phyloP scores from a whole-genome alignment of 306 rosid genomes.

The Gillenia trifoliata region DNA sequence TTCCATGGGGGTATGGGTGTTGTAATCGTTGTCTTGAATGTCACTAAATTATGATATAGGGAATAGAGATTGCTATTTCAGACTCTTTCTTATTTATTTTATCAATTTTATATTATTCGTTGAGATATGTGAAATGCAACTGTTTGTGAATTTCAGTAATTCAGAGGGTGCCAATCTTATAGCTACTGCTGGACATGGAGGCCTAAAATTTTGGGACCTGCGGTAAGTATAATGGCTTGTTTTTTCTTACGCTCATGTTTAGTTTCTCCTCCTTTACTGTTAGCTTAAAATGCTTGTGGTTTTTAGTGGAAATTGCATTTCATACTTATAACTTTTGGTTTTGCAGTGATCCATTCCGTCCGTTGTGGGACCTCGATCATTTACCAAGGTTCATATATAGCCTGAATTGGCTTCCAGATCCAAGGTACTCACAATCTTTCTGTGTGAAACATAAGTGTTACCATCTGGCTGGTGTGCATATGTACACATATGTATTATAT shows the following conservation, averaged over 20 bases:
- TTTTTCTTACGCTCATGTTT: not conserved
- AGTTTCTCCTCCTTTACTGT: not conserved
- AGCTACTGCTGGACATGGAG: conserved; percentile 84
- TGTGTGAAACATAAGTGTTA: not conserved
- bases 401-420: conserved; percentile 76
- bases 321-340: conserved; percentile 22
- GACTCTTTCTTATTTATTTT: not conserved
- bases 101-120: not conserved
- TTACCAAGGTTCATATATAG: conserved; percentile 66
- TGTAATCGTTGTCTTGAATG: not conserved
- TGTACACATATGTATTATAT: no score
- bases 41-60: not conserved
- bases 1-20: not conserved
- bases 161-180: conserved; percentile 67
- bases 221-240: conserved; percentile 39
- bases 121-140: not conserved
- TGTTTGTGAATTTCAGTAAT: conserved; percentile 40
- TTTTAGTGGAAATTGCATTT: conserved; percentile 5
- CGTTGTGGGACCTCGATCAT: conserved; percentile 71
- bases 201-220: conserved; percentile 92
- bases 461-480: not conserved
- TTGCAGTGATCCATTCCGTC: conserved; percentile 81
- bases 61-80: not conserved
- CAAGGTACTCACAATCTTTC: conserved; percentile 50
- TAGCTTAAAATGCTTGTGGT: not conserved